Percentiles rank a stretch among this genome's conserved stretches.
These are phyloP conservation scores for Xylaria nigripes DNA, from an alignment of 495 filamentous ascomycete genomes.

Conservation along the genomic window DNA sequence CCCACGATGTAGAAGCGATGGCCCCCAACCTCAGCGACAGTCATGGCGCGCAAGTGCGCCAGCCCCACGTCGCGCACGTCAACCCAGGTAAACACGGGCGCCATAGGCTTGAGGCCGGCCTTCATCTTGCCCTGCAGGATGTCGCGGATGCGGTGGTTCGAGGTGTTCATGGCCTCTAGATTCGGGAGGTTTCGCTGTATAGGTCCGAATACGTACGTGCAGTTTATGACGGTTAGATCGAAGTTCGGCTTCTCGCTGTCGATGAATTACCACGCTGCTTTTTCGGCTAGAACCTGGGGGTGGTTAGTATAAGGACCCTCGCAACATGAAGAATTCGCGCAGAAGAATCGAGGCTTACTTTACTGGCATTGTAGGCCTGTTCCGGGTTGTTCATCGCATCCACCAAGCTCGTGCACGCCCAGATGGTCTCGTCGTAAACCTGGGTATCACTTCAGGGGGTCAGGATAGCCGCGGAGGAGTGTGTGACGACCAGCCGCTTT, in stretches of 20 bases:
- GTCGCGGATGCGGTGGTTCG: slow-evolving; percentile 39
- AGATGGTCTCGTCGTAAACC: slow-evolving; percentile 31
- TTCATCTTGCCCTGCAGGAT: slow-evolving; percentile 28
- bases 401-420: slow-evolving; percentile 29
- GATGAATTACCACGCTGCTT: slow-evolving; percentile 39
- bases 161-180: slow-evolving; percentile 33
- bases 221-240: slow-evolving; percentile 37
- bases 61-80: slow-evolving; percentile 44
- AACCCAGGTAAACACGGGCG: slow-evolving; percentile 32
- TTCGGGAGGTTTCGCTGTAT: slow-evolving; percentile 27
- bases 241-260: slow-evolving; percentile 26
- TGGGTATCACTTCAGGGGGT: slow-evolving; percentile 22
- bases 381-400: slow-evolving; percentile 14
- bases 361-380: slow-evolving; percentile 33
- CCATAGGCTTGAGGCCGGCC: slow-evolving; percentile 23
- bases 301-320: neutral
- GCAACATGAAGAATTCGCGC: neutral
- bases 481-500: slow-evolving; percentile 35
- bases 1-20: slow-evolving; percentile 39
- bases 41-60: slow-evolving; percentile 34
- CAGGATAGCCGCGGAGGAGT: slow-evolving; percentile 33
- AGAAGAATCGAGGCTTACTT: slow-evolving; percentile 17
- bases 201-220: slow-evolving; percentile 39
- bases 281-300: slow-evolving; percentile 30
- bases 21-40: slow-evolving; percentile 30